phyloP scores from a whole-genome alignment of 805 yeast species.

The Ogataea nakhonphanomensis region DNA sequence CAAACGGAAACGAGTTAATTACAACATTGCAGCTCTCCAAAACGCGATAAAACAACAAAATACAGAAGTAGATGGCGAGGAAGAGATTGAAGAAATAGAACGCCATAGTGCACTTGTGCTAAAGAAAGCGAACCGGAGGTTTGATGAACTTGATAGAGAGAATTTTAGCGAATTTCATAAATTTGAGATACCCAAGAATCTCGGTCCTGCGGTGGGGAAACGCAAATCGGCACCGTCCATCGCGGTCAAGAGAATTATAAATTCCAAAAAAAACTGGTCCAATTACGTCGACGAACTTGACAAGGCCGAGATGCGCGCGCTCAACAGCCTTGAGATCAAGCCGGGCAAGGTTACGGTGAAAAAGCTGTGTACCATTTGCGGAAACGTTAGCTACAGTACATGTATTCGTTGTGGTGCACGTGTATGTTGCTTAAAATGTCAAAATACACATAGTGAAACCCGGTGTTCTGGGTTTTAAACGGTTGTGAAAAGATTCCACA shows the following conservation, averaged over 20 bases:
- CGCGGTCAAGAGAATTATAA: constrained; percentile 36
- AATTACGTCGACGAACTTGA: constrained; percentile 44
- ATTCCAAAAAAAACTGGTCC: constrained; percentile 38
- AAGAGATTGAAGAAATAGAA: constrained; percentile 29
- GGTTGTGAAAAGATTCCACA: constrained; percentile 62
- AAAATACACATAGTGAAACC: constrained; percentile 40
- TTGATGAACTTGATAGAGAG: constrained; percentile 41
- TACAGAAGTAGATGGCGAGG: constrained; percentile 29
- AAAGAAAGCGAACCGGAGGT: constrained; percentile 37
- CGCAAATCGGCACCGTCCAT: constrained; percentile 28
- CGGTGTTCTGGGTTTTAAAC: constrained; percentile 46
- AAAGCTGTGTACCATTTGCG: constrained; percentile 45
- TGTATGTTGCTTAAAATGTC: constrained; percentile 41
- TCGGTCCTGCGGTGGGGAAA: constrained; percentile 17
- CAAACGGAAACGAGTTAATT: constrained; percentile 33
- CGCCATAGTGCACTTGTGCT: constrained; percentile 29
- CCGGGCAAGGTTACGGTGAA: constrained; percentile 34
- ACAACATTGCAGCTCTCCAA: constrained; percentile 29
- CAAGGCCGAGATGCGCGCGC: constrained; percentile 31
- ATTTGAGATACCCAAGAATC: constrained; percentile 38
- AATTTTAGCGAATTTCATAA: constrained; percentile 38
- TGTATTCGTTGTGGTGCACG: constrained; percentile 42
- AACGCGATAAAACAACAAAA: constrained; percentile 30
- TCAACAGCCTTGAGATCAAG: constrained; percentile 31
- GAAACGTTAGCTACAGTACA: constrained; percentile 38